phyloP scores from a whole-genome alignment of 73 alveolate genomes.

The Urostyla sp. region DNA sequence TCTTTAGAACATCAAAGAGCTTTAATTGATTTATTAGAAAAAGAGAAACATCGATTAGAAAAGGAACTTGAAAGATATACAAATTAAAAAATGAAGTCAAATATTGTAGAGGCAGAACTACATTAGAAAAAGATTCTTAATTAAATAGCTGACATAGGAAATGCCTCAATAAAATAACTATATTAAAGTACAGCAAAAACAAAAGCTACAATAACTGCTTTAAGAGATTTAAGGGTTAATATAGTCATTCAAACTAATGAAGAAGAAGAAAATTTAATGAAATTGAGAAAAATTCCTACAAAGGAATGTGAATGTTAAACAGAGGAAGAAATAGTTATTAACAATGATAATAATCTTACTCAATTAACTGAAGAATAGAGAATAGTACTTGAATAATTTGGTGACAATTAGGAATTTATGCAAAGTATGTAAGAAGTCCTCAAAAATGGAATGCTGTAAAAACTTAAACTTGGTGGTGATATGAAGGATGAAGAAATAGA shows the following conservation, averaged over 20 bases:
- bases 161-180: conserved; percentile 1
- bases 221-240: conserved; percentile 40
- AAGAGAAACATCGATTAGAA: conserved; percentile 36
- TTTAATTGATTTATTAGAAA: conserved; percentile 51
- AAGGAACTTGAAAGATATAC: conserved; percentile 38
- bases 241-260: conserved; percentile 3
- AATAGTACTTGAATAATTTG: background rate
- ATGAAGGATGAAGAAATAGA: conserved; percentile 18
- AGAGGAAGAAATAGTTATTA: background rate
- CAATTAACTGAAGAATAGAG: background rate
- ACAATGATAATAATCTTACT: background rate
- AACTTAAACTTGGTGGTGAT: conserved; percentile 3
- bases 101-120: conserved; percentile 52
- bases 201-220: conserved; percentile 35
- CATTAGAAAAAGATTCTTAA: conserved; percentile 46
- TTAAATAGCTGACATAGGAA: conserved; percentile 32
- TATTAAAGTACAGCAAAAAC: background rate
- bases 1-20: conserved; percentile 47
- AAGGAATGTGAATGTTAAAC: conserved; percentile 27
- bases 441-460: conserved; percentile 1
- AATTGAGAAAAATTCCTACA: conserved; percentile 29
- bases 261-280: conserved; percentile 20
- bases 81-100: conserved; percentile 22
- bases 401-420: conserved; percentile 1
- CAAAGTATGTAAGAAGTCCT: background rate